Evolutionary conservation across 78 protist genomes (phyloP), one percentile per base, ranked within the genome.

Genomic region (Capsaspora owczarzaki): DNA sequence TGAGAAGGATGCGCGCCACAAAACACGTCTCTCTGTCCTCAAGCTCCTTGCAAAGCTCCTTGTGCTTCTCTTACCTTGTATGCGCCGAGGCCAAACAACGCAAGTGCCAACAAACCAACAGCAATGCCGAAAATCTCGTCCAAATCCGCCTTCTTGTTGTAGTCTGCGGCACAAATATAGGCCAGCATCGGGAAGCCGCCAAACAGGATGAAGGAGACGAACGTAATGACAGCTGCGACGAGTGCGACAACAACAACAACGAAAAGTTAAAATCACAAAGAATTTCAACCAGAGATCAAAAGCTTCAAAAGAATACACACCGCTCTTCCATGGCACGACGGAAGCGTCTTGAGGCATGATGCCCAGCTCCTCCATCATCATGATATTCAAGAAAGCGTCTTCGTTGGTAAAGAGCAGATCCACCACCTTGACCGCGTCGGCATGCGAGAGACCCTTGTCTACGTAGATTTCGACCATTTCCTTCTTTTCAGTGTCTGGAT

Each of bases 391-490:
- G 53, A 81, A 81, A 25, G 51, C n/a, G 25, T 79, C 74, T 14
- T 12, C 1, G 76, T 85, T 16, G 29, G 78, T 78, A 12, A 60
- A 10, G 56, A 78, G 44, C 44, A 42, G 2, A 22, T 16, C 25
- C 43, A 79, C 29, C 29, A 81, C 35, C 44, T 16, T 29, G 10
- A 0, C 44, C 20, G 94, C 92, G 27, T 91, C 91, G 19, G 49
- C 78, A 5, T 76, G 44, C n/a, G 61, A 31, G 78, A 86, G 53
- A 33, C 94, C 94, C 76, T 83, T 86, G 22, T 23, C 37, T 41
- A 41, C 60, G 76, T 91, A 91, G 22, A 88, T 0, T 38, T 91
- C 90, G 22, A 82, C 75, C 83, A 91, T 78, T 33, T 79, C 87
- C 23, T 23, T 14, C 43, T 69, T 83, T 27, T 91, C 91, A 33